phyloP scores from a whole-genome alignment of 2,329 filamentous ascomycete genomes.

The Talaromyces sp. region DNA sequence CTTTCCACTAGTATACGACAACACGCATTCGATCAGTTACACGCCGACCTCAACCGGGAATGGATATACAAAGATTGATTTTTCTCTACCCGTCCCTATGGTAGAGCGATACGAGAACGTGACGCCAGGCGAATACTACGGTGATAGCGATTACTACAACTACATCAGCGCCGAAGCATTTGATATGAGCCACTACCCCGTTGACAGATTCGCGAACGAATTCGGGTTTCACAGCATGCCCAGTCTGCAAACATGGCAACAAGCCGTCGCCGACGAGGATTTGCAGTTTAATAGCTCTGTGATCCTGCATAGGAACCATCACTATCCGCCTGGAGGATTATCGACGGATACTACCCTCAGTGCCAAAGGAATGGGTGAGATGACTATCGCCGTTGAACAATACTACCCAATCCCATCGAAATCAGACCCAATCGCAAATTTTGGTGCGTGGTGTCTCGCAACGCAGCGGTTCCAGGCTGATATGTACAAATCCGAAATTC shows the following conservation, averaged over 20 bases:
- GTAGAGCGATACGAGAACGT: conserved; percentile 57
- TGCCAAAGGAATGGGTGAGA: conserved; percentile 49
- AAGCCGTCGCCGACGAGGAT: conserved; percentile 52
- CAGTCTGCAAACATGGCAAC: conserved; percentile 57
- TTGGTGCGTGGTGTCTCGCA: conserved; percentile 61
- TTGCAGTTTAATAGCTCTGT: conserved; percentile 59
- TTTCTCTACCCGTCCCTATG: conserved; percentile 54
- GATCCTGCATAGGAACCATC: conserved; percentile 59
- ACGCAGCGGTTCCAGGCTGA: conserved; percentile 66
- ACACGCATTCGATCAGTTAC: conserved; percentile 60
- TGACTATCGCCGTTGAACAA: conserved; percentile 56
- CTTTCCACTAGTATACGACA: conserved; percentile 57
- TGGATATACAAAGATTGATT: conserved; percentile 57
- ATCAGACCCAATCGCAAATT: conserved; percentile 55
- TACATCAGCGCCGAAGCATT: conserved; percentile 56
- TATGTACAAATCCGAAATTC: conserved; percentile 60
- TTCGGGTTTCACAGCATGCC: conserved; percentile 66
- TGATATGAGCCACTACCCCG: conserved; percentile 55
- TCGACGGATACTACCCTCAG: conserved; percentile 43
- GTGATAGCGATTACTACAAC: conserved; percentile 62
- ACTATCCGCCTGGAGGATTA: conserved; percentile 54
- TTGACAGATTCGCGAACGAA: conserved; percentile 62
- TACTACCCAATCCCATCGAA: conserved; percentile 61
- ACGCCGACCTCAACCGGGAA: conserved; percentile 61
- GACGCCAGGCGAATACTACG: conserved; percentile 55